Conservation (phyloP, 129 eudicot species). For the Cynara cardunculus region DNA sequence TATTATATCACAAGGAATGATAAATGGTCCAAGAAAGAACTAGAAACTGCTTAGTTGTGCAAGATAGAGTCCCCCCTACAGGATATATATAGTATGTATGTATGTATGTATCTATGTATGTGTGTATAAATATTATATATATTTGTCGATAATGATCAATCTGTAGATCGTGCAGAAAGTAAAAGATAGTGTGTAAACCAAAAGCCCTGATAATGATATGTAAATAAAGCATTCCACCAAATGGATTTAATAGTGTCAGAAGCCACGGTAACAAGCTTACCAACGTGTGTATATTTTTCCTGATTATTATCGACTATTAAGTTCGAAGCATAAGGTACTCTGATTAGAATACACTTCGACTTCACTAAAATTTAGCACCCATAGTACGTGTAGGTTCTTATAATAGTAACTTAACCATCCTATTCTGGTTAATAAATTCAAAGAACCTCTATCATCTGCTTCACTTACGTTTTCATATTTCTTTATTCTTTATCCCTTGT, state of each 20-base stretch:
- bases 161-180: constrained; percentile 30
- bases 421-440: not conserved
- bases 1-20: not conserved
- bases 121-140: not conserved
- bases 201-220: constrained; percentile 17
- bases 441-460: not conserved
- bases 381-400: not conserved
- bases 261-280: not conserved
- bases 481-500: not conserved
- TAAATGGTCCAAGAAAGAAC: not conserved
- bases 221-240: constrained; percentile 16
- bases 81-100: constrained; percentile 24
- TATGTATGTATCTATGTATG: not conserved
- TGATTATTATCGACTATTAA: not conserved
- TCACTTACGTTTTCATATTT: not conserved
- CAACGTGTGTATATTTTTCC: not conserved
- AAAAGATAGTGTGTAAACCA: constrained; percentile 34
- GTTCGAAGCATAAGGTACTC: not conserved
- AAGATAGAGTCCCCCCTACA: constrained; percentile 2
- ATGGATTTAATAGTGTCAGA: not conserved
- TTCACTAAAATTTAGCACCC: not conserved
- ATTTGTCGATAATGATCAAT: constrained; percentile 1
- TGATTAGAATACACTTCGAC: not conserved
- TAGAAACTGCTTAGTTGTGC: constrained; percentile 24
- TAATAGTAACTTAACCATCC: not conserved